Evolutionary conservation across 2,329 filamentous ascomycete species (phyloP).

Genomic region (Pyrenophora tritici-repentis): DNA sequence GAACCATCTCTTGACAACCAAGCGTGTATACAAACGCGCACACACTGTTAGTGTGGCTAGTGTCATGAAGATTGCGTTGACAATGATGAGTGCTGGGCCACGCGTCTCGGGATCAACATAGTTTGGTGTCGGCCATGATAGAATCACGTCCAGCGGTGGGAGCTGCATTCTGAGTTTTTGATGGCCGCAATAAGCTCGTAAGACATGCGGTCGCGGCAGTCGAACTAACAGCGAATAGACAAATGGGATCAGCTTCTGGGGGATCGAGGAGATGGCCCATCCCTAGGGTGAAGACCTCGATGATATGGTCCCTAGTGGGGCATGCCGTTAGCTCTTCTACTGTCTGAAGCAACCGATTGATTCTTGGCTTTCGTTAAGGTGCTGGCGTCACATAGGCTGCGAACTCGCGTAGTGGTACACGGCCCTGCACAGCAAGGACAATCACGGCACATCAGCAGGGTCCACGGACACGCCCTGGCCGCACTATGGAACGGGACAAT

Average conservation of each 20-base stretch:
- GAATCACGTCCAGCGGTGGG: constrained; percentile 36
- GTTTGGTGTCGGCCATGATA: constrained; percentile 49
- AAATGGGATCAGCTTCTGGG: not conserved
- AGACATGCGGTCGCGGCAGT: constrained; percentile 9
- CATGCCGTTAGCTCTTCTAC: constrained; percentile 2
- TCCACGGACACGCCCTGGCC: constrained; percentile 1
- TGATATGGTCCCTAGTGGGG: constrained; percentile 5
- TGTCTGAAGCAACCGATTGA: constrained; percentile 1
- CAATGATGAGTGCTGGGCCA: constrained; percentile 47
- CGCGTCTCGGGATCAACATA: constrained; percentile 48
- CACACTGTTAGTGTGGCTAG: constrained; percentile 45
- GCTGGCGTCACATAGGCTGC: constrained; percentile 8
- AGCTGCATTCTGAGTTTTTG: constrained; percentile 30
- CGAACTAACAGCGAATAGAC: not conserved
- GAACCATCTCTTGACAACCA: constrained; percentile 50
- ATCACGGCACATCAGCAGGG: constrained; percentile 7
- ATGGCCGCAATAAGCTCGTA: constrained; percentile 2
- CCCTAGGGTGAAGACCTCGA: not conserved
- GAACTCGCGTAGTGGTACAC: not conserved
- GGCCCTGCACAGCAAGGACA: constrained; percentile 2
- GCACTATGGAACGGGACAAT: not conserved
- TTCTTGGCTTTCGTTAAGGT: constrained; percentile 2
- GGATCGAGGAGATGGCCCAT: not conserved
- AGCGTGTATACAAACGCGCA: constrained; percentile 49
- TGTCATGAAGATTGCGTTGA: constrained; percentile 48